phyloP scores from a whole-genome alignment of 805 yeast species.

The Zygoascus biomembranicola region DNA sequence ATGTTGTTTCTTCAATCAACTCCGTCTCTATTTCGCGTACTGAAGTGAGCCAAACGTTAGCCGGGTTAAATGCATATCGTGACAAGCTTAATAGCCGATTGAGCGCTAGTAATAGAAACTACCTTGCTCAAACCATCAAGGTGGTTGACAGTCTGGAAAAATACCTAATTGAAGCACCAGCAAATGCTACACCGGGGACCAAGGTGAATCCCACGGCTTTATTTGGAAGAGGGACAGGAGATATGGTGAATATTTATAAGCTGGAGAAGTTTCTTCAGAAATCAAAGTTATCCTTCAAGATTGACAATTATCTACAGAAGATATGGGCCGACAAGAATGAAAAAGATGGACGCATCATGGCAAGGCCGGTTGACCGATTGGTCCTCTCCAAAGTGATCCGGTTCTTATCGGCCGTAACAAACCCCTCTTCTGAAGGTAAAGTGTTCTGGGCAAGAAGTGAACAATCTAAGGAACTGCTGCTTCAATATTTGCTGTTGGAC shows the following conservation, averaged over 20 bases:
- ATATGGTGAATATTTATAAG: constrained; percentile 59
- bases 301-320: constrained; percentile 58
- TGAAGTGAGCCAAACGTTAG: constrained; percentile 40
- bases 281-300: constrained; percentile 75
- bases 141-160: constrained; percentile 43
- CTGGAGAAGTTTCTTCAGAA: constrained; percentile 53
- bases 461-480: constrained; percentile 18
- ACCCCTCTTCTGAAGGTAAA: constrained; percentile 75
- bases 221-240: constrained; percentile 54
- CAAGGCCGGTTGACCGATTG: constrained; percentile 24
- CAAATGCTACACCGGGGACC: constrained; percentile 41
- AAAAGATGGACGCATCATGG: constrained; percentile 4
- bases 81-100: constrained; percentile 54
- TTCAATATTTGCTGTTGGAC: constrained; percentile 70
- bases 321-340: constrained; percentile 6
- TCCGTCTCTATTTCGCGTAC: constrained; percentile 47
- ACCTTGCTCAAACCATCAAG: constrained; percentile 54
- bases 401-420: constrained; percentile 56
- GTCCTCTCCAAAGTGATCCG: constrained; percentile 55
- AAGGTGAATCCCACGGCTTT: constrained; percentile 45
- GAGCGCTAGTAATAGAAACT: constrained; percentile 63
- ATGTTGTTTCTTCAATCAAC: constrained; percentile 61
- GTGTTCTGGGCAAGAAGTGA: constrained; percentile 51
- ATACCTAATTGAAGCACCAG: constrained; percentile 34
- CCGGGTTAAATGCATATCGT: constrained; percentile 47